Evolutionary conservation across 371 early-diverging fungal species (phyloP).

Genomic region (Blakeslea trispora): DNA sequence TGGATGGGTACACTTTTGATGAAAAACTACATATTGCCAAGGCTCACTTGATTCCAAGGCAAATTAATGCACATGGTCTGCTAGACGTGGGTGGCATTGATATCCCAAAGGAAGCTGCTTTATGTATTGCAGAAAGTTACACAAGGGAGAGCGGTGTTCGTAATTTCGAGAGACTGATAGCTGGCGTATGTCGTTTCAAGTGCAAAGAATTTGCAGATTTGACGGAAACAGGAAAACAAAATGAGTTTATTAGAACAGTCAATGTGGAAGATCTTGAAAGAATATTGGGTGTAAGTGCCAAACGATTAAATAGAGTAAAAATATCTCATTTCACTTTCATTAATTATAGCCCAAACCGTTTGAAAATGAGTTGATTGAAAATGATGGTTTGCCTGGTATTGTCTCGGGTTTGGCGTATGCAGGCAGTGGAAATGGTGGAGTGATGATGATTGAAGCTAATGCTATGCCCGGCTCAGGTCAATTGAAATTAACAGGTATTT

Average conservation of each 20-base stretch:
- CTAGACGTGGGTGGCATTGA: slow-evolving; percentile 33
- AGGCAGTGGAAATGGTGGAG: slow-evolving; percentile 73
- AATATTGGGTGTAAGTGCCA: slow-evolving; percentile 43
- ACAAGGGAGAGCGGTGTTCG: slow-evolving; percentile 89
- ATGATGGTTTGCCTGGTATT: slow-evolving; percentile 68
- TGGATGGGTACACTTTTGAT: slow-evolving; percentile 84
- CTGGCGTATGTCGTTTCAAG: slow-evolving; percentile 71
- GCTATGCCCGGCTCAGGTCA: slow-evolving; percentile 75
- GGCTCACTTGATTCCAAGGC: slow-evolving; percentile 66
- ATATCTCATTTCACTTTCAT: not conserved
- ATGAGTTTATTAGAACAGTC: slow-evolving; percentile 17
- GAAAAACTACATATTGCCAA: slow-evolving; percentile 70
- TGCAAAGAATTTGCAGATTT: slow-evolving; percentile 67
- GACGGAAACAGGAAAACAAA: slow-evolving; percentile 26
- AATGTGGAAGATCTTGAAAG: slow-evolving; percentile 23
- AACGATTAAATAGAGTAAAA: not conserved
- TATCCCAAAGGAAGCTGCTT: slow-evolving; percentile 52
- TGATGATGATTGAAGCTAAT: slow-evolving; percentile 80
- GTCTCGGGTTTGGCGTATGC: slow-evolving; percentile 86
- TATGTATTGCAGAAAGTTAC: slow-evolving; percentile 67
- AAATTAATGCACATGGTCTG: slow-evolving; percentile 71
- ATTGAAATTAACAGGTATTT: slow-evolving; percentile 66
- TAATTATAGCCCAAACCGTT: slow-evolving; percentile 21
- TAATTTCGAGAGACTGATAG: slow-evolving; percentile 75
- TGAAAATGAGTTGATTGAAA: slow-evolving; percentile 67